Percentiles rank a stretch among this genome's conserved stretches.
Conservation (phyloP, 1,284 basidiomycete species). For the Erythrobasidium hasegawianum region DNA sequence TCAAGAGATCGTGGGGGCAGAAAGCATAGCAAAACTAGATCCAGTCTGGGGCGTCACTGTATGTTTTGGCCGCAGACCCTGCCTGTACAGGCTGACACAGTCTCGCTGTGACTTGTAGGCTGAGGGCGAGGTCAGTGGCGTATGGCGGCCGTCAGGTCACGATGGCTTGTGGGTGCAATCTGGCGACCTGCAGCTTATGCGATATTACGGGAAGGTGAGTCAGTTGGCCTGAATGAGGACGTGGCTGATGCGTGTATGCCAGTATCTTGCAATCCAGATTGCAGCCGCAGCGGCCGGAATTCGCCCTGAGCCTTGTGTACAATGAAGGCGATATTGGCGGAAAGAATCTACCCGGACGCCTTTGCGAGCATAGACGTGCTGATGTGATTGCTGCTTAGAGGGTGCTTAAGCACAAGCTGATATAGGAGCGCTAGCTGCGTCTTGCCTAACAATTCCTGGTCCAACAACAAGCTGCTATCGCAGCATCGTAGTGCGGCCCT, state of each 20-base stretch:
- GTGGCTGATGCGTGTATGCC: neutral
- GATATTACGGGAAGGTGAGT: neutral
- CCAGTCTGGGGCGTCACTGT: slow-evolving; percentile 19
- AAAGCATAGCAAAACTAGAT: slow-evolving; percentile 9
- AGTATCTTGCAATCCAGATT: slow-evolving; percentile 11
- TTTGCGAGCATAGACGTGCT: too few relatives aligned
- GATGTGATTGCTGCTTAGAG: too few relatives aligned
- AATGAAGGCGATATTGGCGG: too few relatives aligned
- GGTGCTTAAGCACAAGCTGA: too few relatives aligned
- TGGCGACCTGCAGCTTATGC: slow-evolving; percentile 29
- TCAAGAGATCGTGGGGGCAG: neutral
- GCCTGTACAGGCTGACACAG: too few relatives aligned
- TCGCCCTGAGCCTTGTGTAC: slow-evolving; percentile 11
- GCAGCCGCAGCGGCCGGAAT: slow-evolving; percentile 18
- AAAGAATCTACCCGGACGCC: too few relatives aligned
- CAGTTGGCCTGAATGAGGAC: too few relatives aligned
- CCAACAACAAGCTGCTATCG: too few relatives aligned
- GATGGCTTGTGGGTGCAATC: slow-evolving; percentile 15
- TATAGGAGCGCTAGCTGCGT: too few relatives aligned
- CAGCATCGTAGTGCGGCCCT: neutral
- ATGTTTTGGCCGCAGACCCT: too few relatives aligned
- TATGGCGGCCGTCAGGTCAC: slow-evolving; percentile 18
- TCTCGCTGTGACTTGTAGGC: neutral
- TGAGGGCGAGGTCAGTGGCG: slow-evolving; percentile 27
- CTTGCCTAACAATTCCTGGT: too few relatives aligned